phyloP scores from a whole-genome alignment of 306 rosid species.

The Rosa multiflora region DNA sequence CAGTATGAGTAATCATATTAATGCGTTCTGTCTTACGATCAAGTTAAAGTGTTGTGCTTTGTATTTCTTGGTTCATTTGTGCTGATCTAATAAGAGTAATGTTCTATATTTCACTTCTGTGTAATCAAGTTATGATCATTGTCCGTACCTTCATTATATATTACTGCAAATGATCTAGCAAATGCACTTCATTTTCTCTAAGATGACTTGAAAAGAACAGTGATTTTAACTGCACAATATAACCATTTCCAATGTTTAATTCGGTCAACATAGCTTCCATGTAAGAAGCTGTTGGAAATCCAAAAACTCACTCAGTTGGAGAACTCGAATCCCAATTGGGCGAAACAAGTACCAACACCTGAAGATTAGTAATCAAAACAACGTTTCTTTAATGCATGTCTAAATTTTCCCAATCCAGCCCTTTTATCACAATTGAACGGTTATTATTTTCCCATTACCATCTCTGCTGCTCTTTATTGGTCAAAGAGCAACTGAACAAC shows the following conservation, averaged over 20 bases:
- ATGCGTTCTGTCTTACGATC: background rate
- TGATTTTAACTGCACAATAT: no score
- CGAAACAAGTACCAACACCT: background rate
- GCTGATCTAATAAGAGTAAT: background rate
- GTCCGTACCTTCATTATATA: background rate
- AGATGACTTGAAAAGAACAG: background rate
- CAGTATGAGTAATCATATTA: background rate
- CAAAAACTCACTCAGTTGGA: background rate
- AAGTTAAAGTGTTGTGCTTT: background rate
- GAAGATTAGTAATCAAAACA: background rate
- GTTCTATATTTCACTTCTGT: background rate
- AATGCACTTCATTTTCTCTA: background rate
- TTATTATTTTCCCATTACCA: background rate
- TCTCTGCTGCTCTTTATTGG: background rate
- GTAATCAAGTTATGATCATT: background rate
- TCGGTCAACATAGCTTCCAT: background rate
- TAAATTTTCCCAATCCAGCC: background rate
- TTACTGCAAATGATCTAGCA: background rate
- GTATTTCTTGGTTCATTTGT: background rate
- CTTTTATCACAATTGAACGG: background rate
- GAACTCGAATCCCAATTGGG: background rate
- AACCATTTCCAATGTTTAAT: background rate
- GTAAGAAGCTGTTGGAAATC: background rate
- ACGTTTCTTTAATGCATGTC: background rate
- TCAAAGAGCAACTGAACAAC: background rate